Conservation (phyloP, 208 protist species). For the Trypanosoma avium region DNA sequence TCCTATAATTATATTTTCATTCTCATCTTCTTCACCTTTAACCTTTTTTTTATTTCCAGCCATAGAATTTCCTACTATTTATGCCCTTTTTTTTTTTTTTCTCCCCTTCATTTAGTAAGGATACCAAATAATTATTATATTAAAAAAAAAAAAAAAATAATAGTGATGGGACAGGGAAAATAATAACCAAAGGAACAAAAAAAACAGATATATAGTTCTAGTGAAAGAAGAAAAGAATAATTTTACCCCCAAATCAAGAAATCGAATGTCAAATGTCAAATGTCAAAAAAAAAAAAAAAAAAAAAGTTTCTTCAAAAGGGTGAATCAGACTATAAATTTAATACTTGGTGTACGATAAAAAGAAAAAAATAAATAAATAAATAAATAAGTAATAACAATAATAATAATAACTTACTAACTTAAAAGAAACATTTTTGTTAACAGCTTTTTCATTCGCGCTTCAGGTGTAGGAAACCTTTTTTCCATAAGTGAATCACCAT, state of each 20-base stretch:
- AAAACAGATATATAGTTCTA: slow-evolving; percentile 4
- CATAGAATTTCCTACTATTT: slow-evolving; percentile 8
- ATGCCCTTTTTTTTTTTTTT: not conserved
- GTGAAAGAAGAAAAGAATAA: not conserved
- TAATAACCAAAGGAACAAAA: not conserved
- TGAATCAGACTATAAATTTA: too few relatives aligned
- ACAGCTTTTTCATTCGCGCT: slow-evolving; percentile 49
- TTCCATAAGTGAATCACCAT: slow-evolving; percentile 36
- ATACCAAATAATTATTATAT: too few relatives aligned
- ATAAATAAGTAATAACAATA: not conserved
- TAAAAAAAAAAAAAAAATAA: too few relatives aligned
- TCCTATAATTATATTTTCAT: slow-evolving; percentile 23
- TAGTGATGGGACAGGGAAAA: not conserved
- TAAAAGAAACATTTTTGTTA: slow-evolving; percentile 70
- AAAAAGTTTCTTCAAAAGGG: too few relatives aligned
- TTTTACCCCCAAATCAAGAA: not conserved
- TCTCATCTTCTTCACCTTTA: not conserved
- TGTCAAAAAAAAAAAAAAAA: too few relatives aligned
- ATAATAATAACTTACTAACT: slow-evolving; percentile 5
- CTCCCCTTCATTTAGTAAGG: too few relatives aligned
- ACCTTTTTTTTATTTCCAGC: slow-evolving; percentile 17
- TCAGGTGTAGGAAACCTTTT: slow-evolving; percentile 47
- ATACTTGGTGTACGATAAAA: too few relatives aligned
- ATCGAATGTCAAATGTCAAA: too few relatives aligned
- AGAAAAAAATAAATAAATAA: not conserved